Conservation (phyloP, 2,329 filamentous ascomycete genomes). For the Parafenestella ontariensis region DNA sequence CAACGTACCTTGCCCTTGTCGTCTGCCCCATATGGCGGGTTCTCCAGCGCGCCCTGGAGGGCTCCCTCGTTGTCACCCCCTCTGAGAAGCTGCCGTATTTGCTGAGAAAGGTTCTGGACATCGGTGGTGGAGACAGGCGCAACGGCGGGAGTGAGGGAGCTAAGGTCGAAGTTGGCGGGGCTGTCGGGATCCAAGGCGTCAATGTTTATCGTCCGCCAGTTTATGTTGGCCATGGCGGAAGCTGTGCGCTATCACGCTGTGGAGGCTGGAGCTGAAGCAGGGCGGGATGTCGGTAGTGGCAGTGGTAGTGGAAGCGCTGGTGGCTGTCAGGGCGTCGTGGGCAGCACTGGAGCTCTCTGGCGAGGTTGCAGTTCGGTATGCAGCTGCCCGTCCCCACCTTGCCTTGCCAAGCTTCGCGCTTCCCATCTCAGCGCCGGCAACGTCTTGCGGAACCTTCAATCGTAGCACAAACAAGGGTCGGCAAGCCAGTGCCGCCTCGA, state of each 20-base stretch:
- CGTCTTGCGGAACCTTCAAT: conserved; percentile 25
- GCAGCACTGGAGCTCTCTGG: conserved; percentile 28
- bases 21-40: conserved; percentile 73
- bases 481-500: conserved; percentile 33
- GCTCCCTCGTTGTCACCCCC: conserved; percentile 89
- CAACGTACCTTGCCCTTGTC: conserved; percentile 60
- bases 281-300: background rate
- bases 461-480: conserved; percentile 48
- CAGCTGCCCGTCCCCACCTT: conserved; percentile 33
- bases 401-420: conserved; percentile 39
- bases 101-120: conserved; percentile 76
- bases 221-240: conserved; percentile 57
- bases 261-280: conserved; percentile 1
- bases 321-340: conserved; percentile 20
- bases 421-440: conserved; percentile 28
- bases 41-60: conserved; percentile 82
- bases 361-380: conserved; percentile 27
- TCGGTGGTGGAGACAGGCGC: conserved; percentile 78
- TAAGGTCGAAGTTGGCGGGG: conserved; percentile 86
- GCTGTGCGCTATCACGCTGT: conserved; percentile 8
- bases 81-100: conserved; percentile 86
- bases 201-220: conserved; percentile 91
- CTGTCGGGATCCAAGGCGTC: conserved; percentile 91
- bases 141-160: conserved; percentile 79
- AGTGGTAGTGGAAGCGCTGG: conserved; percentile 3